Evolutionary conservation across 1,284 basidiomycete genomes (phyloP).

Genomic region (Somion occarium): DNA sequence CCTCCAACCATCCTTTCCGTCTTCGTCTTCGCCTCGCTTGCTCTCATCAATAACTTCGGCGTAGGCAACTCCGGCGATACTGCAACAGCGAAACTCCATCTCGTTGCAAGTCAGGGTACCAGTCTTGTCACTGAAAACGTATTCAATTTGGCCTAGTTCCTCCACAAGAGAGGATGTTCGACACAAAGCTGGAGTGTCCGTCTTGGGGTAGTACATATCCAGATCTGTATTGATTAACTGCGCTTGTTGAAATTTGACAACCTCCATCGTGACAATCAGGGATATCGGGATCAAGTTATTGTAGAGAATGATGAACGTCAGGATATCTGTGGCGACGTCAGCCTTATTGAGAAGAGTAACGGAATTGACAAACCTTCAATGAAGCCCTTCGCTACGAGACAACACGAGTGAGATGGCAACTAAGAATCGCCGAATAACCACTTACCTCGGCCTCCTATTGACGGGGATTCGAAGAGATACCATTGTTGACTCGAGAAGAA

Average conservation of each 20-base stretch:
- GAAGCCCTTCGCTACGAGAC: constrained; percentile 64
- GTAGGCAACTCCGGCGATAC: constrained; percentile 86
- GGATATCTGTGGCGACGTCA: constrained; percentile 59
- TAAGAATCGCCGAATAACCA: constrained; percentile 7
- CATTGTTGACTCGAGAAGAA: constrained; percentile 80
- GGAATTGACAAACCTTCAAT: constrained; percentile 78
- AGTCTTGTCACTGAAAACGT: constrained; percentile 98
- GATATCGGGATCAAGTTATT: constrained; percentile 99
- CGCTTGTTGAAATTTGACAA: constrained; percentile 98
- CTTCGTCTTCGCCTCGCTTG: constrained; percentile 59
- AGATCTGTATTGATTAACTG: constrained; percentile 96
- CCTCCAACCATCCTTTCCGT: constrained; percentile 66
- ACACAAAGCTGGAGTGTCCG: constrained; percentile 95
- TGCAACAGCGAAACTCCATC: constrained; percentile 96
- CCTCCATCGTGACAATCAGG: constrained; percentile 98
- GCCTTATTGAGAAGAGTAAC: constrained; percentile 63
- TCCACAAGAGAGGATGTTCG: constrained; percentile 97
- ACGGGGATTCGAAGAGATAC: constrained; percentile 67
- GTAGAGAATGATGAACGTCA: constrained; percentile 98
- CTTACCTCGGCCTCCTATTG: constrained; percentile 60
- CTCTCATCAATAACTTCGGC: constrained; percentile 86
- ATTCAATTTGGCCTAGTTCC: constrained; percentile 98
- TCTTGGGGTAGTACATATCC: constrained; percentile 93
- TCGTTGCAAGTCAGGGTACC: constrained; percentile 96
- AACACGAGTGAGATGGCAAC: constrained; percentile 4